Conservation (phyloP, 169 alveolate species). For the Eimeria acervulina region DNA sequence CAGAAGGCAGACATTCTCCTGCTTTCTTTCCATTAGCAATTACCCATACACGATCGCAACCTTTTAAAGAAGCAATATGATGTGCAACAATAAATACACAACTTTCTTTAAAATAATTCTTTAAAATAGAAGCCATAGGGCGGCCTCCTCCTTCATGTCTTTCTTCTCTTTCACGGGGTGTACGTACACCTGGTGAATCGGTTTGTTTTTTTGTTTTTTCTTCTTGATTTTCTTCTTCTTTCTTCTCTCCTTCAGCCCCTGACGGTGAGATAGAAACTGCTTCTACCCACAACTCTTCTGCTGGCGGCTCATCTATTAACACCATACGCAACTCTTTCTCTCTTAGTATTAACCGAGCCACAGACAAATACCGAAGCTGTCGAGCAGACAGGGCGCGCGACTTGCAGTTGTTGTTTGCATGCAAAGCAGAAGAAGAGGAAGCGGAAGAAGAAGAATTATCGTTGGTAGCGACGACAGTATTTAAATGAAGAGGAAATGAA, state of each 20-base stretch:
- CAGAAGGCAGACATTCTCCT: conserved; percentile 72
- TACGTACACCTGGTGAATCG: conserved; percentile 19
- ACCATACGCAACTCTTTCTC: conserved; percentile 84
- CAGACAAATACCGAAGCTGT: conserved; percentile 85
- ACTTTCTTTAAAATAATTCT: conserved; percentile 33
- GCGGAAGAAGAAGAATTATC: not conserved
- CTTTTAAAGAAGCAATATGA: conserved; percentile 59
- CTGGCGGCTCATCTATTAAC: conserved; percentile 88
- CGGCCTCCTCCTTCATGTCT: not conserved
- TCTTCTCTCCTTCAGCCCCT: not conserved
- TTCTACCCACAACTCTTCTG: conserved; percentile 82
- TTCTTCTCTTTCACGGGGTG: not conserved
- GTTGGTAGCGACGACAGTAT: not conserved
- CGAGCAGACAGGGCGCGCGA: conserved; percentile 62
- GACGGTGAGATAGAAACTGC: not conserved
- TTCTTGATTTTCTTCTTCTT: no score
- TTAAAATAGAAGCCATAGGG: conserved; percentile 30
- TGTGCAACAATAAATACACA: conserved; percentile 76
- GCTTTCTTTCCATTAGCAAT: conserved; percentile 65
- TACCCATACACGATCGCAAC: conserved; percentile 74
- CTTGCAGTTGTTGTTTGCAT: not conserved
- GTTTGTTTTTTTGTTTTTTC: no score
- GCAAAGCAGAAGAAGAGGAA: not conserved
- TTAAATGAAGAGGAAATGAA: not conserved
- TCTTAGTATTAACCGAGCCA: conserved; percentile 83